Conservation (phyloP, 1,284 basidiomycete species). For the Ceratobasidium sp. region DNA sequence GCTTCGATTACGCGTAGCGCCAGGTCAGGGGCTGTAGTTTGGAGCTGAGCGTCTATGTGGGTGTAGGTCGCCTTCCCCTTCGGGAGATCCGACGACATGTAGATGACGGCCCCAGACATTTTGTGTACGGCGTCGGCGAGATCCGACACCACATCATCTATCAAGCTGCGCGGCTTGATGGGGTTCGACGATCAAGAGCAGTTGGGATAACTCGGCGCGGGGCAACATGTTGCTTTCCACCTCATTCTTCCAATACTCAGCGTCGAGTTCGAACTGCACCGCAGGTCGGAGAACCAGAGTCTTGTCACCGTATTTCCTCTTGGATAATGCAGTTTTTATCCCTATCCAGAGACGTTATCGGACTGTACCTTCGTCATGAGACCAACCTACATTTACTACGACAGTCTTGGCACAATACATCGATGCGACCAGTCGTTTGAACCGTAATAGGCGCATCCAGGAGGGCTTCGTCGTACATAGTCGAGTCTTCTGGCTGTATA, state of each 20-base stretch:
- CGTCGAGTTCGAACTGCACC: neutral
- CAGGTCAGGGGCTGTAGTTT: neutral
- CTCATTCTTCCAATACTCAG: neutral
- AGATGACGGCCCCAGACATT: neutral
- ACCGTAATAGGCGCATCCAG: neutral
- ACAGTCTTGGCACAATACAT: too few relatives aligned
- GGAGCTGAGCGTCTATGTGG: neutral
- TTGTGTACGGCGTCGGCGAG: neutral
- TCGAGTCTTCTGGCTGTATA: neutral
- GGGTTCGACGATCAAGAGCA: slow-evolving; percentile 4
- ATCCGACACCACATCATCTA: neutral
- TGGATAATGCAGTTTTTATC: neutral
- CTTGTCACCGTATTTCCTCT: neutral
- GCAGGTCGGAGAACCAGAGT: neutral
- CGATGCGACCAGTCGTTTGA: too few relatives aligned
- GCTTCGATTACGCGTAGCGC: neutral
- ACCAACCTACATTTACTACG: too few relatives aligned
- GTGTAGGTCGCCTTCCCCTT: neutral
- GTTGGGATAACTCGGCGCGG: neutral
- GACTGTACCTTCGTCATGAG: too few relatives aligned
- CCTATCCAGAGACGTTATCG: neutral
- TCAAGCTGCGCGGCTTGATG: neutral
- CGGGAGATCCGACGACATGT: neutral
- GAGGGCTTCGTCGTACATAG: neutral
- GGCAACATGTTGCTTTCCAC: neutral